These are phyloP conservation scores for Fraxinus pennsylvanica DNA, from an alignment of 257 asterid species.

Conservation along the genomic window DNA sequence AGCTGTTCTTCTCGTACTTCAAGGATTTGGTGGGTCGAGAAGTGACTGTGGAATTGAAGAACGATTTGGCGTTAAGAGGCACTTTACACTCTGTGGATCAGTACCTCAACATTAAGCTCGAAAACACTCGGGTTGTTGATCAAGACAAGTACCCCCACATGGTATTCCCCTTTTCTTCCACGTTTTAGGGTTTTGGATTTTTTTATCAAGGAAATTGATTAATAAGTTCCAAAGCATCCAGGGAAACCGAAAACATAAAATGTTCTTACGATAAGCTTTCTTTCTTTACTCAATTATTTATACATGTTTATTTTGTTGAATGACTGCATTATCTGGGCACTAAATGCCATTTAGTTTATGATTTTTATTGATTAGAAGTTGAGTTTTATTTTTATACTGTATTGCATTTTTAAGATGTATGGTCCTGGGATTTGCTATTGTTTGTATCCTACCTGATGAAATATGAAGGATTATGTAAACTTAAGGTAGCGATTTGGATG, in stretches of 20 bases:
- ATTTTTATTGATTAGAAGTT: neutral
- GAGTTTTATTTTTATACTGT: neutral
- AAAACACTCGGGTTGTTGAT: constrained; percentile 90
- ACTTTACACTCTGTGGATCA: constrained; percentile 95
- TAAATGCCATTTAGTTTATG: neutral
- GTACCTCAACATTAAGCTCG: constrained; percentile 93
- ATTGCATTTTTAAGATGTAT: neutral
- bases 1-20: constrained; percentile 97
- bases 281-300: neutral
- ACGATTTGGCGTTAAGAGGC: constrained; percentile 87
- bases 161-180: constrained; percentile 42
- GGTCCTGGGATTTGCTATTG: neutral
- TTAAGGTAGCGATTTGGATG: neutral
- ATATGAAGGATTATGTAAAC: neutral
- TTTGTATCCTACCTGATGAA: neutral
- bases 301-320: neutral
- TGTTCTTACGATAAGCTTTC: neutral
- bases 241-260: neutral
- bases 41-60: constrained; percentile 94
- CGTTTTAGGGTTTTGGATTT: constrained; percentile 26
- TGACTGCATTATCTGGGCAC: neutral
- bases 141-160: constrained; percentile 95
- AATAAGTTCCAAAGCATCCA: neutral
- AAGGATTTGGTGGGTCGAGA: constrained; percentile 96
- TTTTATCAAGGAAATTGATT: neutral